phyloP scores from a whole-genome alignment of 1,284 basidiomycete species.

The Apiotrichum domesticum region DNA sequence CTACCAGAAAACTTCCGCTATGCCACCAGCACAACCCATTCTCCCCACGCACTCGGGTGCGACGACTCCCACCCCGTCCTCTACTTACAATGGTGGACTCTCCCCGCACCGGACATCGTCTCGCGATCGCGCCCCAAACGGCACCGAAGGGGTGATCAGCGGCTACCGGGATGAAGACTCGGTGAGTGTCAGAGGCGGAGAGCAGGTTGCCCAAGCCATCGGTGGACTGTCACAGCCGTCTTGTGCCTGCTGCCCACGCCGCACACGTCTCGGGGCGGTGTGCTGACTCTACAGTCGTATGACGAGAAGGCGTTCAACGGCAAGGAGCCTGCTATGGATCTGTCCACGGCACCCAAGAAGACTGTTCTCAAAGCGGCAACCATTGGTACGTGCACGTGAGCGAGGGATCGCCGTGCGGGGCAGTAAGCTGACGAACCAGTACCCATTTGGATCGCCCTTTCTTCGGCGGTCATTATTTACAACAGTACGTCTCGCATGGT shows the following conservation, averaged over 20 bases:
- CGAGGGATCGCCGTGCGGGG: background rate
- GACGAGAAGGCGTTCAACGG: background rate
- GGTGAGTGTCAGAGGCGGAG: too few species aligned
- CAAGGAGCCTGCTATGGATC: background rate
- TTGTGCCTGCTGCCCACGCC: too few species aligned
- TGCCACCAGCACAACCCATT: background rate
- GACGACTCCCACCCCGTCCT: background rate
- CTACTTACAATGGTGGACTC: background rate
- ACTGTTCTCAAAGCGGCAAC: constrained; percentile 8
- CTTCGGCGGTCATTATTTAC: constrained; percentile 87
- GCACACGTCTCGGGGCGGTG: background rate
- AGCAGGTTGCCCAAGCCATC: too few species aligned
- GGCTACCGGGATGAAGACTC: too few species aligned
- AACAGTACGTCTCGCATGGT: constrained; percentile 55
- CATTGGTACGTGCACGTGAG: constrained; percentile 10
- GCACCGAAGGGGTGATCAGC: too few species aligned
- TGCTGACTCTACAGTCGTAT: background rate
- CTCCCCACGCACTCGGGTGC: constrained; percentile 4
- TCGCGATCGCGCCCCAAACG: background rate
- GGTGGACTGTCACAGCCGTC: too few species aligned
- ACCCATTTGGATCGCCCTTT: constrained; percentile 66
- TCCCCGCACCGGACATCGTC: background rate
- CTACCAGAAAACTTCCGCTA: background rate
- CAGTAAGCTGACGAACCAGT: constrained; percentile 20
- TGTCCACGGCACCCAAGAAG: constrained; percentile 1